phyloP scores from a whole-genome alignment of 257 asterid genomes.

The Gentiana dahurica region DNA sequence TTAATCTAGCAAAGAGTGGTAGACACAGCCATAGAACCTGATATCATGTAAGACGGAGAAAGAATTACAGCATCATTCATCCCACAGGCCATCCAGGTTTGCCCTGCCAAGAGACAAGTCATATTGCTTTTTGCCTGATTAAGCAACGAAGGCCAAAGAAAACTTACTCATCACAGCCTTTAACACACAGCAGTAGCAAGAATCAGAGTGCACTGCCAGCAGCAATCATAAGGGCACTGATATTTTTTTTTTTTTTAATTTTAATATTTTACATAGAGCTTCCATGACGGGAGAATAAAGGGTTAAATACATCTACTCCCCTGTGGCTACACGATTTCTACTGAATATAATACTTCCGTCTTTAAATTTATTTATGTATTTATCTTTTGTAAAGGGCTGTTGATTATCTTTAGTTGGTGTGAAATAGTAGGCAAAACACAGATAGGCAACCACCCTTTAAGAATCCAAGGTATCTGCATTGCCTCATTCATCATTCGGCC shows the following conservation, averaged over 20 bases:
- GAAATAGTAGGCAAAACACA: slow-evolving; percentile 20
- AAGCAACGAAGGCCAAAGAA: too few relatives aligned
- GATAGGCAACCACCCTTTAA: slow-evolving; percentile 45
- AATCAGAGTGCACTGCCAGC: too few relatives aligned
- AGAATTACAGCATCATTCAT: background rate
- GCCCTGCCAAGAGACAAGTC: slow-evolving; percentile 23
- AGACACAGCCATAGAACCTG: slow-evolving; percentile 12
- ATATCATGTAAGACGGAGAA: background rate
- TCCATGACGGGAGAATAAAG: too few relatives aligned
- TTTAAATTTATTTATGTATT: too few relatives aligned
- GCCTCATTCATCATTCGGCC: slow-evolving; percentile 11
- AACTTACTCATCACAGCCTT: slow-evolving; percentile 18
- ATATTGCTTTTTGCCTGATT: background rate
- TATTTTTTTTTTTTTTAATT: too few relatives aligned
- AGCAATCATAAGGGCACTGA: too few relatives aligned
- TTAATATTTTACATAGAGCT: too few relatives aligned
- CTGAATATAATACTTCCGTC: too few relatives aligned
- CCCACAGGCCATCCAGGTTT: slow-evolving; percentile 8
- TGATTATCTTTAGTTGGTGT: background rate
- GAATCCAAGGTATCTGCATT: slow-evolving; percentile 12
- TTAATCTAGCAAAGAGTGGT: background rate
- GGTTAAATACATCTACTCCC: too few relatives aligned
- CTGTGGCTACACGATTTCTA: too few relatives aligned
- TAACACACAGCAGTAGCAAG: too few relatives aligned
- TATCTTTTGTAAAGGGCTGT: slow-evolving; percentile 12